Percentiles rank a stretch among this genome's conserved stretches.
Evolutionary conservation across 345 rosid genomes (phyloP).

Genomic region (Camelina laxa): DNA sequence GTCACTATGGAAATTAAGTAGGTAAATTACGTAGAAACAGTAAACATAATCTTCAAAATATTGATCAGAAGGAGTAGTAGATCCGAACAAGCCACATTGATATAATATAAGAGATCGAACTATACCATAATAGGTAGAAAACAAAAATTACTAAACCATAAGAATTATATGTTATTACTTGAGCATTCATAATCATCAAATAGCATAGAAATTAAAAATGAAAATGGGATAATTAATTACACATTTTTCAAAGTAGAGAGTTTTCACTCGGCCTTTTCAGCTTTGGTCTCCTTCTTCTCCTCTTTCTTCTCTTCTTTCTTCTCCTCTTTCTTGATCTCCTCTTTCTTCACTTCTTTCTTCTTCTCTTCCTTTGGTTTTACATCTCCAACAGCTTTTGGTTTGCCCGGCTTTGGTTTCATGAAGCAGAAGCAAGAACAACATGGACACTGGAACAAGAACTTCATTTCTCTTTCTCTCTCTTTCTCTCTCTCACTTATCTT

Average conservation of each 20-base stretch:
- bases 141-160: not conserved
- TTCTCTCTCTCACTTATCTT: constrained; percentile 33
- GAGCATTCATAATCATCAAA: constrained; percentile 28
- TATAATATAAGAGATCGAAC: not conserved
- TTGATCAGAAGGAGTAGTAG: constrained; percentile 2
- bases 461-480: constrained; percentile 49
- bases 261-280: constrained; percentile 40
- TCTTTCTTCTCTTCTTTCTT: constrained; percentile 43
- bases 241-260: not conserved
- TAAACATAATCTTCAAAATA: constrained; percentile 9
- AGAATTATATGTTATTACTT: constrained; percentile 5
- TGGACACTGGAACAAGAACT: constrained; percentile 90
- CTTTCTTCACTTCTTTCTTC: constrained; percentile 49
- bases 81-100: constrained; percentile 12
- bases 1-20: not conserved
- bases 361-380: constrained; percentile 59
- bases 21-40: not conserved
- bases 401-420: constrained; percentile 72
- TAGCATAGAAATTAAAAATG: constrained; percentile 1
- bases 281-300: constrained; percentile 42
- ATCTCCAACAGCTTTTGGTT: constrained; percentile 43
- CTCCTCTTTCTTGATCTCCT: constrained; percentile 37
- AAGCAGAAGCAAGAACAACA: constrained; percentile 89
- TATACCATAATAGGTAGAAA: not conserved
- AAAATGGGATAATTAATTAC: constrained; percentile 29